These are phyloP conservation scores for Aspergillus clavatus DNA, from an alignment of 2,329 filamentous ascomycete species.

Conservation along the genomic window DNA sequence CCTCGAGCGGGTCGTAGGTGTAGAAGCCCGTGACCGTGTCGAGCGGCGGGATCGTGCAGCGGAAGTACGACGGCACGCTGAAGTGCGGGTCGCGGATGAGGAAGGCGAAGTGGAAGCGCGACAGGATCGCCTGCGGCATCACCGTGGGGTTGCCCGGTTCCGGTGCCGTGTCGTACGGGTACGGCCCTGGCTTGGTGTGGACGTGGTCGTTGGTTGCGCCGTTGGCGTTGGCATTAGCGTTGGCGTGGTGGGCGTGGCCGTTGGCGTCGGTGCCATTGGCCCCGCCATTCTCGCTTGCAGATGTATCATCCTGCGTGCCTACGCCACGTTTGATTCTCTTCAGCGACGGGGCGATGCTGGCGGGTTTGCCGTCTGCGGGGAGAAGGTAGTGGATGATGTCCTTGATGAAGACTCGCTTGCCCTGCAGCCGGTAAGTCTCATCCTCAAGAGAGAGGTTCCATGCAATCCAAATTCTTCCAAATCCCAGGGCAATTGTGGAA, in stretches of 20 bases:
- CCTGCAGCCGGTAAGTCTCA: constrained; percentile 53
- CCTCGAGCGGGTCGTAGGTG: constrained; percentile 80
- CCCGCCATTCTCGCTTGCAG: constrained; percentile 16
- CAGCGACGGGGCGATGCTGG: constrained; percentile 74
- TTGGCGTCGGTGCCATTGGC: constrained; percentile 20
- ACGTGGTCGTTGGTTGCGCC: constrained; percentile 5
- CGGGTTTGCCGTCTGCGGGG: constrained; percentile 63
- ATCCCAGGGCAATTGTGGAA: too few relatives aligned
- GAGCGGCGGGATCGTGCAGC: constrained; percentile 86
- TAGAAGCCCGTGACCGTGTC: constrained; percentile 77
- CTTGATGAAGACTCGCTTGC: constrained; percentile 94
- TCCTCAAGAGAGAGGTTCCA: neutral
- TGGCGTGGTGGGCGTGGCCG: constrained; percentile 6
- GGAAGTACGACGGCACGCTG: constrained; percentile 89
- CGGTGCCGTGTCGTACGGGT: constrained; percentile 53
- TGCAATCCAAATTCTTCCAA: too few relatives aligned
- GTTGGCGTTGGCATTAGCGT: too few relatives aligned
- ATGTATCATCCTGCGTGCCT: constrained; percentile 42
- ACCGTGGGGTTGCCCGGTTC: constrained; percentile 79
- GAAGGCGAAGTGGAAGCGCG: constrained; percentile 89
- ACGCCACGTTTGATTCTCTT: constrained; percentile 55
- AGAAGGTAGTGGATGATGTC: constrained; percentile 93
- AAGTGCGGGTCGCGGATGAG: constrained; percentile 92
- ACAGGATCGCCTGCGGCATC: constrained; percentile 67
- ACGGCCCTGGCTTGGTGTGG: constrained; percentile 42